Evolutionary conservation across 2,329 filamentous ascomycete species (phyloP).

Genomic region (Monosporascus sp.): DNA sequence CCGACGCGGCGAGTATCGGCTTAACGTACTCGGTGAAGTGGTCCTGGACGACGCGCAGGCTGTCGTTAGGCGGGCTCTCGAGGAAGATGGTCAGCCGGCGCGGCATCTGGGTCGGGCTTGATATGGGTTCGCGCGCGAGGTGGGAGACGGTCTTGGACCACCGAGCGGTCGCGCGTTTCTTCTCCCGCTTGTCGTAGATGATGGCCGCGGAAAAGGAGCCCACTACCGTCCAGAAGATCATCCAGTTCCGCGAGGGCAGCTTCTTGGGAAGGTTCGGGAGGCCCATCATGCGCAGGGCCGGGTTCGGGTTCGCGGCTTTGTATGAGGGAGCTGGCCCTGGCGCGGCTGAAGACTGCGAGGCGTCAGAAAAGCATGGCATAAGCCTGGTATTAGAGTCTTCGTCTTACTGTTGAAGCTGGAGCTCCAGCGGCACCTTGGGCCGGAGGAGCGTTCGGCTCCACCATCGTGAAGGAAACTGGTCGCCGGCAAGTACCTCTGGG

Average conservation of each 20-base stretch:
- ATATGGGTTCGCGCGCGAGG: conserved; percentile 71
- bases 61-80: conserved; percentile 80
- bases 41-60: conserved; percentile 77
- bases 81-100: conserved; percentile 84
- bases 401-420: conserved; percentile 9
- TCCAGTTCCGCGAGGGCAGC: conserved; percentile 94
- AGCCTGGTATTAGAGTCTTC: background rate
- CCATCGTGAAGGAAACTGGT: background rate
- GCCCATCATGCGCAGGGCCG: conserved; percentile 73
- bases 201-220: conserved; percentile 74
- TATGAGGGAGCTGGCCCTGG: conserved; percentile 24
- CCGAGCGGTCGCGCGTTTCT: conserved; percentile 75
- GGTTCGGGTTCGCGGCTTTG: conserved; percentile 55
- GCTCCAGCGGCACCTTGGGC: conserved; percentile 4
- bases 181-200: conserved; percentile 89
- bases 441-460: conserved; percentile 8
- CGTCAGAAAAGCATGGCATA: too few species aligned
- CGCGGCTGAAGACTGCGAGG: conserved; percentile 9
- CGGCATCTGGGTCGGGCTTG: conserved; percentile 63
- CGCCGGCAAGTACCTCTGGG: too few species aligned
- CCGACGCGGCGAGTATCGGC: conserved; percentile 81
- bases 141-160: conserved; percentile 85
- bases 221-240: conserved; percentile 83
- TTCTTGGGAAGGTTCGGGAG: conserved; percentile 77
- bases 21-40: conserved; percentile 97